These are phyloP conservation scores for Aspergillus jensenii DNA, from an alignment of 2,329 filamentous ascomycete genomes.

Conservation along the genomic window DNA sequence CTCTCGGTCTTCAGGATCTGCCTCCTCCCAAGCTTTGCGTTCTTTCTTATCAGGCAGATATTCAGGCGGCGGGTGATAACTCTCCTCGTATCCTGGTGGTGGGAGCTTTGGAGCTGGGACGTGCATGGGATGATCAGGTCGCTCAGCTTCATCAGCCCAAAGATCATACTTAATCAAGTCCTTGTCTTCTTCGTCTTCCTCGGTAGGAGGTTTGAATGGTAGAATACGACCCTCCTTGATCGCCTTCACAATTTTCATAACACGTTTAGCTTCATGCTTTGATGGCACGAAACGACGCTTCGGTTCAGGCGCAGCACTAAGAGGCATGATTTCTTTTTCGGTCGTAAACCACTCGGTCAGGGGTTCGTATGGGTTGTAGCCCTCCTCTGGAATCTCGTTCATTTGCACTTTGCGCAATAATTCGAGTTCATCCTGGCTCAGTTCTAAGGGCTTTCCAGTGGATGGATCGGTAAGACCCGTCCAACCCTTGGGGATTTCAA, in stretches of 20 bases:
- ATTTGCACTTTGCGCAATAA: conserved; percentile 84
- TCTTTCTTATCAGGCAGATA: conserved; percentile 87
- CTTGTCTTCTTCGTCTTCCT: conserved; percentile 70
- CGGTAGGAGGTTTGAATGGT: conserved; percentile 77
- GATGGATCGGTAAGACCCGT: conserved; percentile 91
- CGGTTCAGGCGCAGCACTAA: conserved; percentile 91
- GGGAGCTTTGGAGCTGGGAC: conserved; percentile 91
- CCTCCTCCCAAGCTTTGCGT: conserved; percentile 77
- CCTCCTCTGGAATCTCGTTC: conserved; percentile 82
- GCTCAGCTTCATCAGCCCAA: conserved; percentile 87
- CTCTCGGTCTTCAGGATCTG: conserved; percentile 86
- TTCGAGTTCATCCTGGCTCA: conserved; percentile 85
- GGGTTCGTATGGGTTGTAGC: conserved; percentile 91
- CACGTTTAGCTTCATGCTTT: conserved; percentile 91
- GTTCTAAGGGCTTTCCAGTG: conserved; percentile 86
- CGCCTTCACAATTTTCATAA: conserved; percentile 96
- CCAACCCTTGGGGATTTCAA: conserved; percentile 96
- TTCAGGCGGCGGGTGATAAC: conserved; percentile 93
- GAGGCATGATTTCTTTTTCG: conserved; percentile 86
- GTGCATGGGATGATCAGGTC: conserved; percentile 86
- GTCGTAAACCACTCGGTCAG: conserved; percentile 93
- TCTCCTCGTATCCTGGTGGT: conserved; percentile 91
- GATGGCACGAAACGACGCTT: conserved; percentile 95
- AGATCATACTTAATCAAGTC: conserved; percentile 79
- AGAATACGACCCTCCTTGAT: conserved; percentile 92